Evolutionary conservation across 78 protist genomes (phyloP).

Genomic region (Dictyostelium intermedium): DNA sequence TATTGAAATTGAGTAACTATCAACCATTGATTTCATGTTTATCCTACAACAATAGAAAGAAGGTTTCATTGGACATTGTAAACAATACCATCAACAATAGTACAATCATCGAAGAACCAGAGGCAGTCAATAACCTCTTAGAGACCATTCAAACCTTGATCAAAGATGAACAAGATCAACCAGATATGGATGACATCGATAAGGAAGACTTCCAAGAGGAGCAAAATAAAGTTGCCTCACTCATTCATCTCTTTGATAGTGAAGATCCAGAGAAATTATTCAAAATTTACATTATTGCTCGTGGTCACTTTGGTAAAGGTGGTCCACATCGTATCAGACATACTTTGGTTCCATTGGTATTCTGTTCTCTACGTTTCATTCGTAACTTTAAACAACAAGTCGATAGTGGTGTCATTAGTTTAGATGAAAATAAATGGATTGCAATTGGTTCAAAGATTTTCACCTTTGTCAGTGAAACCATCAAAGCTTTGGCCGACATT

Average conservation of each 20-base stretch:
- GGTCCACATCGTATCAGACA: conserved; percentile 86
- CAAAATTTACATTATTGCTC: conserved; percentile 81
- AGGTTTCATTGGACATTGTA: conserved; percentile 57
- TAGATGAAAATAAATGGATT: conserved; percentile 56
- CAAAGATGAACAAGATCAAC: conserved; percentile 73
- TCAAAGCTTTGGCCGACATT: conserved; percentile 72
- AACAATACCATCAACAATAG: conserved; percentile 16
- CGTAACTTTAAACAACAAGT: conserved; percentile 74
- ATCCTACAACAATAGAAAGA: conserved; percentile 55
- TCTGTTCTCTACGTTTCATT: conserved; percentile 71
- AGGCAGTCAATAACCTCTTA: conserved; percentile 64
- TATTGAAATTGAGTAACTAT: conserved; percentile 83
- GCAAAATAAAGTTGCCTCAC: conserved; percentile 85
- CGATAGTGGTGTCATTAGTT: conserved; percentile 57
- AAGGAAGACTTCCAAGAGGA: conserved; percentile 91
- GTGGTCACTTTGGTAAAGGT: conserved; percentile 89
- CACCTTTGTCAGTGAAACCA: conserved; percentile 80
- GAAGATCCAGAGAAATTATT: conserved; percentile 79
- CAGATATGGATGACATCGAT: conserved; percentile 79
- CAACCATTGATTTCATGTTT: conserved; percentile 60
- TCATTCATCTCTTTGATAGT: conserved; percentile 82
- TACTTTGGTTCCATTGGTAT: conserved; percentile 78
- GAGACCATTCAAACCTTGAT: conserved; percentile 55
- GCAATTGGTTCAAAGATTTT: conserved; percentile 75
- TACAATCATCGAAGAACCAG: conserved; percentile 71